Percentiles rank a stretch among this genome's conserved stretches.
These are phyloP conservation scores for Tylopilus plumbeoviolaceoides DNA, from an alignment of 768 basidiomycete genomes.

Conservation along the genomic window DNA sequence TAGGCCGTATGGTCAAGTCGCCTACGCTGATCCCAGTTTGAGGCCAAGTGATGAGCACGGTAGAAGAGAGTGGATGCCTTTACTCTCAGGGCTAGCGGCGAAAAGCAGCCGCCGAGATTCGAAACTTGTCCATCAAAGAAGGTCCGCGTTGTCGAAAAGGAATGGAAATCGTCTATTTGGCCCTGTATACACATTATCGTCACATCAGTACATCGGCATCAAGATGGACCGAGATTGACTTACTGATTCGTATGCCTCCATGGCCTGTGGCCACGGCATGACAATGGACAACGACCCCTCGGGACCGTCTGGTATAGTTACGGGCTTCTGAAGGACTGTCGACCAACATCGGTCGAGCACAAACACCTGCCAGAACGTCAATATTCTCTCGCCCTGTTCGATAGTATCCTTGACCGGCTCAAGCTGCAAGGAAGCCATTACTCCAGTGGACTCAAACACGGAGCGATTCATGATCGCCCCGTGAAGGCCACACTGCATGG, in stretches of 20 bases:
- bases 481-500: slow-evolving; percentile 71
- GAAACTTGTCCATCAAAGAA: slow-evolving; percentile 61
- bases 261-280: slow-evolving; percentile 74
- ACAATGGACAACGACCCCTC: slow-evolving; percentile 56
- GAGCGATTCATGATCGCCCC: slow-evolving; percentile 33
- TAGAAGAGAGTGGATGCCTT: slow-evolving; percentile 78
- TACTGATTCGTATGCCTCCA: slow-evolving; percentile 70
- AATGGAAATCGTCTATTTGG: slow-evolving; percentile 45
- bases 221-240: slow-evolving; percentile 23
- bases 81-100: slow-evolving; percentile 58
- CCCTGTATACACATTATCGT: slow-evolving; percentile 42
- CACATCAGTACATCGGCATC: slow-evolving; percentile 10
- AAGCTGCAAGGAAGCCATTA: slow-evolving; percentile 40
- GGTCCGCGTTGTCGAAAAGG: slow-evolving; percentile 55
- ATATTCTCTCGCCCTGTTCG: slow-evolving; percentile 66
- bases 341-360: slow-evolving; percentile 81
- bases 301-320: slow-evolving; percentile 59
- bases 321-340: slow-evolving; percentile 63
- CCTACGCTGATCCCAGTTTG: slow-evolving; percentile 59
- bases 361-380: slow-evolving; percentile 83
- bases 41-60: slow-evolving; percentile 57
- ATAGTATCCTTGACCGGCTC: slow-evolving; percentile 56
- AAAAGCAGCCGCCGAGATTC: slow-evolving; percentile 49
- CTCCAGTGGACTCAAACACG: slow-evolving; percentile 34
- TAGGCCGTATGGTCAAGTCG: slow-evolving; percentile 16